Base-by-base conservation (phyloP, 2,329 filamentous ascomycete species). In the Cadophora sp. region DNA sequence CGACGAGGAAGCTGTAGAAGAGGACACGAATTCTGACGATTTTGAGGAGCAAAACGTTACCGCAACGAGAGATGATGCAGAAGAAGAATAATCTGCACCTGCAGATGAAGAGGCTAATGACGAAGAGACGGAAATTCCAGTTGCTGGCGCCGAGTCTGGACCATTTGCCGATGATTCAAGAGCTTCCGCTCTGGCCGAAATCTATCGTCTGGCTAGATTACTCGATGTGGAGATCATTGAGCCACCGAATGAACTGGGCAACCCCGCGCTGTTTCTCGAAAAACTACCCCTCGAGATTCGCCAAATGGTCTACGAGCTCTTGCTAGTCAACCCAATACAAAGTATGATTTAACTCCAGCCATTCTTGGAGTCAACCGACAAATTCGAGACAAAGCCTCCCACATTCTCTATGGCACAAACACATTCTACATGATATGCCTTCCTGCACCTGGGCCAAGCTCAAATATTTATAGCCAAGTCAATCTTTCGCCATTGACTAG, bases 241-340 rank as follows among this genome's bases (percentile, higher is more conserved):
- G 43, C 43, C 43, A 45, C n/a, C 14, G 43, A 45, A n/a, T 6
- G 43, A 16, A 4, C 16, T 5, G 14, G 16, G 6, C 14, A 3
- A 45, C 43, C 2, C 43, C 9, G 8, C 43, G n/a, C n/a, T 45
- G 43, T 45, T 45, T 45, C 8, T 45, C n/a, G 43, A n/a, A 20
- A 18, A 18, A n/a, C n/a, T 20, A n/a, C 16, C 43, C 4, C 43
- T 45, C 9, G 88, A 90, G 71, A 79, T 91, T 1, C 83, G 83
- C 27, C 83, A 87, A 59, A 82, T 89, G 73, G 83, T 90, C 27
- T 84, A 71, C 51, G 43, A 45, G 36, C 18, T 55, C 20, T 33
- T 72, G 27, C 58, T 72, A 4, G 24, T 66, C 30, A 67, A 66
- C 2, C 45, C 64, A 0, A 59, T 67, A 8, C 22, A 11, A n/a